These are phyloP conservation scores for Chenopodium album DNA, from an alignment of 148 eudicot genomes.

Conservation along the genomic window DNA sequence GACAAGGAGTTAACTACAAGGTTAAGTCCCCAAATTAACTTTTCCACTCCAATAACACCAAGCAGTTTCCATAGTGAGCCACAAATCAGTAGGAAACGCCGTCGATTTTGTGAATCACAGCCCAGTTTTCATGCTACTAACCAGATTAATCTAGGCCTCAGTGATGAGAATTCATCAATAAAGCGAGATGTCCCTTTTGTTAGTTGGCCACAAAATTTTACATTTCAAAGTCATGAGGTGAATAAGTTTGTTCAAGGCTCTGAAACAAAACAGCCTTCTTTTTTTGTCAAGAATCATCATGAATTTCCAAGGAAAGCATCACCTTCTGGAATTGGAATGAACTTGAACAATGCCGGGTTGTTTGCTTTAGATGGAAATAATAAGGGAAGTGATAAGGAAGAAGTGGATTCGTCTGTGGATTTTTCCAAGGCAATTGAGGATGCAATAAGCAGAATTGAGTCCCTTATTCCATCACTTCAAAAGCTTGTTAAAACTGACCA, in stretches of 20 bases:
- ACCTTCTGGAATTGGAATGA: neutral
- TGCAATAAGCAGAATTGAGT: constrained; percentile 43
- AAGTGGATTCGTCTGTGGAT: constrained; percentile 11
- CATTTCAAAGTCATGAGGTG: neutral
- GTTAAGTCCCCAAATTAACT: neutral
- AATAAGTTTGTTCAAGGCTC: constrained; percentile 15
- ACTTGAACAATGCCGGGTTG: constrained; percentile 8
- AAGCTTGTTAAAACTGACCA: constrained; percentile 22
- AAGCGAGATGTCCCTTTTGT: constrained; percentile 7
- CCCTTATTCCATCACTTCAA: constrained; percentile 39
- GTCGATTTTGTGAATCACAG: constrained; percentile 20
- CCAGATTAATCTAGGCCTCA: neutral
- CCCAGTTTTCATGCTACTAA: constrained; percentile 17
- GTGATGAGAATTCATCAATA: neutral
- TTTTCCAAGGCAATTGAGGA: constrained; percentile 44
- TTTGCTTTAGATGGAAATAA: neutral
- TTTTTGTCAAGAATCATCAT: neutral
- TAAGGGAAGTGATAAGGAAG: constrained; percentile 14
- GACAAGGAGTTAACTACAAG: neutral
- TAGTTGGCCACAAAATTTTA: constrained; percentile 14
- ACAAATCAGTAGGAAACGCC: constrained; percentile 29
- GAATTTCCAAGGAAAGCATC: neutral
- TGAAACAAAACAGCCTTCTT: constrained; percentile 4
- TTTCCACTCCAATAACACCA: constrained; percentile 5
- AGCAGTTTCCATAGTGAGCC: constrained; percentile 24